These are phyloP conservation scores for Strobilomyces confusus DNA, from an alignment of 768 basidiomycete species.

Conservation along the genomic window DNA sequence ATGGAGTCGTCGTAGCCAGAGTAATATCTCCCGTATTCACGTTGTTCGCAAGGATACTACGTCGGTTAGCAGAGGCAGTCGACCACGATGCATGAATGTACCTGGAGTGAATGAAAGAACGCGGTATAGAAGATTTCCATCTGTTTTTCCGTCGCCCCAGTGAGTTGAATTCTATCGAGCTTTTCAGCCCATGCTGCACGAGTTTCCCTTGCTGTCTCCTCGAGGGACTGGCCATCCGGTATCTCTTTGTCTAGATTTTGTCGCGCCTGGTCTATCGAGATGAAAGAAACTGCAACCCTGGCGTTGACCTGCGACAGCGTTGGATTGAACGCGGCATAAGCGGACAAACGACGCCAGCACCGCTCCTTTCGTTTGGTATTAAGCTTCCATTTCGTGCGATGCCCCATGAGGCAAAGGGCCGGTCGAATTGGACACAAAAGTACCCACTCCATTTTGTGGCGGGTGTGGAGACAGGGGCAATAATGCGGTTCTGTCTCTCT, in stretches of 20 bases:
- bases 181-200: slow-evolving; percentile 57
- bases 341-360: slow-evolving; percentile 47
- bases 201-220: slow-evolving; percentile 46
- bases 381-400: slow-evolving; percentile 44
- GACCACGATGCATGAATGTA: slow-evolving; percentile 16
- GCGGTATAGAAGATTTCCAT: slow-evolving; percentile 56
- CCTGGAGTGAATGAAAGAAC: slow-evolving; percentile 61
- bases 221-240: slow-evolving; percentile 43
- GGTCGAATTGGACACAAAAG: slow-evolving; percentile 58
- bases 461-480: slow-evolving; percentile 50
- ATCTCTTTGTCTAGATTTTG: slow-evolving; percentile 48
- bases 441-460: slow-evolving; percentile 37
- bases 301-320: slow-evolving; percentile 41
- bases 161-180: slow-evolving; percentile 46
- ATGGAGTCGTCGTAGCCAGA: slow-evolving; percentile 71
- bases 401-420: slow-evolving; percentile 44
- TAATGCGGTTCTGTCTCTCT: slow-evolving; percentile 69
- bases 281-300: slow-evolving; percentile 69
- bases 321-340: slow-evolving; percentile 44
- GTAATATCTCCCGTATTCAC: slow-evolving; percentile 65
- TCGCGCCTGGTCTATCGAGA: slow-evolving; percentile 64
- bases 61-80: not conserved
- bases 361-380: slow-evolving; percentile 24
- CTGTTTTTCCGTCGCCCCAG: slow-evolving; percentile 45
- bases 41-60: slow-evolving; percentile 75